These are phyloP conservation scores for Mycena latifolia DNA, from an alignment of 768 basidiomycete genomes.

Conservation along the genomic window DNA sequence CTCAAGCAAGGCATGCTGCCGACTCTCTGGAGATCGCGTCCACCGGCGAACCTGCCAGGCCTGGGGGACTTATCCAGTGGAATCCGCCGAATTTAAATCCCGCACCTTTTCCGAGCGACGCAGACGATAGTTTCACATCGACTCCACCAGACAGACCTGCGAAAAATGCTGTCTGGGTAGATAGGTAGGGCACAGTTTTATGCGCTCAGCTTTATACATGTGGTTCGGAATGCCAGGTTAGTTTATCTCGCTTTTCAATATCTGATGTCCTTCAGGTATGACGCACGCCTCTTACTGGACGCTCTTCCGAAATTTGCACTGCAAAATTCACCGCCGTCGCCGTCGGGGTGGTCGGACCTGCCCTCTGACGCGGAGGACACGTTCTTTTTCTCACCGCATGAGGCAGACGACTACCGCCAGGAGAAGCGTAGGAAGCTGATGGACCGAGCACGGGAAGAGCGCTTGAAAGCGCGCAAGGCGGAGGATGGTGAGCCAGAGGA, in stretches of 20 bases:
- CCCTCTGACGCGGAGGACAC: conserved; percentile 90
- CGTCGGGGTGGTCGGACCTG: conserved; percentile 85
- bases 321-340: conserved; percentile 46
- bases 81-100: conserved; percentile 24
- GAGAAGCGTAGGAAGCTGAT: conserved; percentile 76
- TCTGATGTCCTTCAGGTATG: conserved; percentile 69
- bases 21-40: conserved; percentile 38
- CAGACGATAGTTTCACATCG: conserved; percentile 34
- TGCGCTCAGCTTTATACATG: conserved; percentile 17
- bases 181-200: conserved; percentile 74
- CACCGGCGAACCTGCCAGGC: conserved; percentile 2
- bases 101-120: conserved; percentile 34
- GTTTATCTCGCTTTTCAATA: conserved; percentile 31
- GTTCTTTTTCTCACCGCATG: conserved; percentile 80
- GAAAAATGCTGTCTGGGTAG: conserved; percentile 69
- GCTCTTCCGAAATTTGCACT: conserved; percentile 46
- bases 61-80: conserved; percentile 42
- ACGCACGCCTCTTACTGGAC: conserved; percentile 82
- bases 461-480: conserved; percentile 68
- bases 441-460: conserved; percentile 70
- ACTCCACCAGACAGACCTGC: conserved; percentile 11
- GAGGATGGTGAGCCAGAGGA: conserved; percentile 55
- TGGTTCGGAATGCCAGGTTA: conserved; percentile 42
- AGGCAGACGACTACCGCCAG: conserved; percentile 73
- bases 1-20: conserved; percentile 53